Base-by-base conservation (phyloP, 2,329 filamentous ascomycete genomes). In the Diaporthe vexans region DNA sequence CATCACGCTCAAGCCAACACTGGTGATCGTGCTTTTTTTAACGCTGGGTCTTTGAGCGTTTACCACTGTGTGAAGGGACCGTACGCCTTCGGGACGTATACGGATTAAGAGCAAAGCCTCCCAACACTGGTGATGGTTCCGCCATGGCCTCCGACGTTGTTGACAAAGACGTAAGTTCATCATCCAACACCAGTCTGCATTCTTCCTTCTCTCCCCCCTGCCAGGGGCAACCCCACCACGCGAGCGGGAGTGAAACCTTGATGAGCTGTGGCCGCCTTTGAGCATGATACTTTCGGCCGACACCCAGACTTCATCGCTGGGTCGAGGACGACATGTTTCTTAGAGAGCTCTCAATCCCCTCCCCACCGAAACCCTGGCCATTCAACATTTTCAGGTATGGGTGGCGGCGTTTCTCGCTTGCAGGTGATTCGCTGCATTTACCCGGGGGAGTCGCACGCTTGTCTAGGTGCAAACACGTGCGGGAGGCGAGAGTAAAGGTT, bases 201-300 rank as follows among this genome's bases (percentile, higher is more conserved):
- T 26, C 29, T 37, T 71, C 5, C 52, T 58, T 58, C 56, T 71
- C 68, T 59, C 37, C 68, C 48, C 68, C 68, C 68, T 58, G 68
- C 68, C 29, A 4, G 29, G 29, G 29, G 29, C 68, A 29, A 35
- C 24, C 37, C 35, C 21, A 57, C 52, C 67, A 71, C n/a, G 68
- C 68, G 19, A 51, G 54, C 43, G 68, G 33, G 48, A 58, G 68
- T 58, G 68, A 71, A 71, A 71, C 54, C 59, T 21, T 58, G 68
- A 10, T 19, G 52, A 37, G 68, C 26, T 15, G 54, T 26, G 11
- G 11, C 15, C 26, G 8, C 1, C 21, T 59, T 1, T 58, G 68
- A 46, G 54, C 21, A 33, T 57, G 52, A 26, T 11, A 0, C 13
- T 54, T 57, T 71, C 40, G 67, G 43, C 15, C 68, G 6, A 33